These are phyloP conservation scores for Hyaloscypha bicolor DNA, from an alignment of 495 filamentous ascomycete species.

Conservation along the genomic window DNA sequence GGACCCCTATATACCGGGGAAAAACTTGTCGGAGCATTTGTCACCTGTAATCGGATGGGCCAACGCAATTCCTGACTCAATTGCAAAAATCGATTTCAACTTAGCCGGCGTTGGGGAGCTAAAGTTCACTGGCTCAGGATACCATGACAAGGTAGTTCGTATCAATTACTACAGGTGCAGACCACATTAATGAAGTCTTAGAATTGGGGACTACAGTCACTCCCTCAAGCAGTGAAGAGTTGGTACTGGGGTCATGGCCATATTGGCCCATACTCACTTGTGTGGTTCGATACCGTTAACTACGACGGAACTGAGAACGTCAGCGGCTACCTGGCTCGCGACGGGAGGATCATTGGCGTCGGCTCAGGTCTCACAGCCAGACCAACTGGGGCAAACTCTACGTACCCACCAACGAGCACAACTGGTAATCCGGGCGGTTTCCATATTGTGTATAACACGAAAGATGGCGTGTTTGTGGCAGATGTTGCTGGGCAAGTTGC, in stretches of 20 bases:
- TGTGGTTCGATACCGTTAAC: conserved; percentile 42
- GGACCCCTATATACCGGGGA: neutral
- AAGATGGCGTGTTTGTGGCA: neutral
- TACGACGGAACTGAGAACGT: conserved; percentile 29
- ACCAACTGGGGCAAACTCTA: conserved; percentile 16
- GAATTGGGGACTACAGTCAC: conserved; percentile 1
- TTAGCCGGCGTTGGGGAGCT: neutral
- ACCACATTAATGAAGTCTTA: neutral
- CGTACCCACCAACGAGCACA: conserved; percentile 1
- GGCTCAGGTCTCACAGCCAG: conserved; percentile 12
- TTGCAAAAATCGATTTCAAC: neutral
- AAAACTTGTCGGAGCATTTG: neutral
- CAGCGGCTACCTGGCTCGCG: conserved; percentile 37
- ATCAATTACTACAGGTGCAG: neutral
- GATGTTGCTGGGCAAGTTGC: neutral
- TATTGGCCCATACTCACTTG: conserved; percentile 39
- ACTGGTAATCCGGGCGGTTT: neutral
- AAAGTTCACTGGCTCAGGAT: conserved; percentile 1
- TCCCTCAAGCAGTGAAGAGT: conserved; percentile 4
- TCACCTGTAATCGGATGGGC: conserved; percentile 14
- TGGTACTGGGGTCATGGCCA: conserved; percentile 46
- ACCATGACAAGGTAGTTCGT: conserved; percentile 2
- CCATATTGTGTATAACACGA: neutral
- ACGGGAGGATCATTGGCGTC: conserved; percentile 28
- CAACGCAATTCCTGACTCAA: conserved; percentile 11